Base-by-base conservation (phyloP, 2,329 filamentous ascomycete species). In the Penicillium italicum region DNA sequence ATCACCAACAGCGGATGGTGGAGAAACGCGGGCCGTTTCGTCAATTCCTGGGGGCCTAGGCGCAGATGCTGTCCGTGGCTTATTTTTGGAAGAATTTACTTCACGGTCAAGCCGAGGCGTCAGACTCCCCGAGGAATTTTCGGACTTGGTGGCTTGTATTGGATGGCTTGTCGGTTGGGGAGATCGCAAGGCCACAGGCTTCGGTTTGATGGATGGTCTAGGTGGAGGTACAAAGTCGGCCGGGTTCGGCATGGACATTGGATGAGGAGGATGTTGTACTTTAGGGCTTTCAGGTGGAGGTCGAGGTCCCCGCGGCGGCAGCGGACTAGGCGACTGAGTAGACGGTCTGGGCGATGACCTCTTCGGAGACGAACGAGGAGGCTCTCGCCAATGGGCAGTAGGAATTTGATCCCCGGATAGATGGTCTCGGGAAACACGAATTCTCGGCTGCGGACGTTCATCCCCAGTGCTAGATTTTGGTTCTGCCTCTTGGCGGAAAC, bases 191-290 rank as follows among this genome's bases (percentile, higher is more conserved):
- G 68, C 66, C 12, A 70, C 56, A 14, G 76, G 74, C 44, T 78
- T 74, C 11, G 77, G 69, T 51, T 67, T 74, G 46, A 73, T 58
- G 20, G 73, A 71, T 53, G 72, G 70, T 44, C 66, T 63, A 41
- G 63, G 52, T 7, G 62, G 55, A 22, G 63, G 55, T 26, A 62
- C 50, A 34, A 57, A 65, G 50, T 69, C 65, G 26, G 50, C 63
- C 10, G 63, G 59, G 37, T 67, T 62, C 10, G 61, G 60, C 51
- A 63, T 62, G n/a, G 50, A 36, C n/a, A 56, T 44, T 11, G 62
- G 22, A 20, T 58, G 50, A 20, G 60, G 53, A 20, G 57, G 50
- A 45, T 28, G 53, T 45, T 37, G 50, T 50, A 53, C 30, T 28
- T 56, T 57, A 36, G 57, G 60, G 24, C 47, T 51, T 33, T 56